These are phyloP conservation scores for Capsicum rhomboideum DNA, from an alignment of 257 asterid genomes.

Conservation along the genomic window DNA sequence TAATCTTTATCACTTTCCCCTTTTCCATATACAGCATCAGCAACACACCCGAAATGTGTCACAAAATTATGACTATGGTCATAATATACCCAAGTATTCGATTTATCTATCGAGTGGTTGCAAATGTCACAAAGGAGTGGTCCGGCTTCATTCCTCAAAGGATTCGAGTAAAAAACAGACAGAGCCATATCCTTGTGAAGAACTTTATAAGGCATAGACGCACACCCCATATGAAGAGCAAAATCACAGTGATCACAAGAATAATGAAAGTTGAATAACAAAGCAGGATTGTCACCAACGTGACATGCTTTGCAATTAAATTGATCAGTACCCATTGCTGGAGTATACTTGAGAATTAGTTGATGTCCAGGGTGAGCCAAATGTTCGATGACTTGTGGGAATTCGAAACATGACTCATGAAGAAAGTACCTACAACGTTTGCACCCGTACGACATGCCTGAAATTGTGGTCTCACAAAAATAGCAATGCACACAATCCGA, in stretches of 20 bases:
- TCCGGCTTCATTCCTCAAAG: not conserved
- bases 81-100: not conserved
- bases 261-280: not conserved
- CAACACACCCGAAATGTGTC: not conserved
- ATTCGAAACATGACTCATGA: not conserved
- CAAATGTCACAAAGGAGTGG: not conserved
- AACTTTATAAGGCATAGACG: not conserved
- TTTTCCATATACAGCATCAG: not conserved
- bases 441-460: conserved; percentile 1
- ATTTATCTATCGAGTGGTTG: not conserved
- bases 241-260: not conserved
- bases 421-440: not conserved
- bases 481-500: not conserved
- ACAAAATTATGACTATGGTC: not conserved
- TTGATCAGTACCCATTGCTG: not conserved
- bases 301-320: not conserved
- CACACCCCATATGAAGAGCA: not conserved
- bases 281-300: not conserved
- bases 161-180: not conserved
- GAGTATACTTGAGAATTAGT: not conserved
- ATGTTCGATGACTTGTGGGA: not conserved
- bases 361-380: not conserved
- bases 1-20: not conserved
- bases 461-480: not conserved
- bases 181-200: not conserved